These are phyloP conservation scores for Rhynchospora tenuis DNA, from an alignment of 176 grass and related monocot species.

Conservation along the genomic window DNA sequence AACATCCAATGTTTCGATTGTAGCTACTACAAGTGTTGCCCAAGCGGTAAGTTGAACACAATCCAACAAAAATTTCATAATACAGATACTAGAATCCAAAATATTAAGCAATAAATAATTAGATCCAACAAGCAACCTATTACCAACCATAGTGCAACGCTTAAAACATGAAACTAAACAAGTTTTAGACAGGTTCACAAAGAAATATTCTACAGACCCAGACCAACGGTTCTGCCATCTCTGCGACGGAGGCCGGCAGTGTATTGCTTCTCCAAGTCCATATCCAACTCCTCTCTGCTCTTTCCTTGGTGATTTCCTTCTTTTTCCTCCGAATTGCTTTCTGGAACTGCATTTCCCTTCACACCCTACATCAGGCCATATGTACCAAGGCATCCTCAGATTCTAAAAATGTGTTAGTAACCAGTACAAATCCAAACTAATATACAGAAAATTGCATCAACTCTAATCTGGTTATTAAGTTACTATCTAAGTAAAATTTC, in stretches of 20 bases:
- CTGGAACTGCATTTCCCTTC: slow-evolving; percentile 48
- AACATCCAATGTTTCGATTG: neutral
- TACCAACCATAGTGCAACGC: neutral
- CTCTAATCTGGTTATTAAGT: neutral
- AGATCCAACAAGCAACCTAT: slow-evolving; percentile 5
- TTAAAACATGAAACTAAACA: neutral
- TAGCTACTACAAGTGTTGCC: neutral
- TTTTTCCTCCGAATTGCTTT: slow-evolving; percentile 25
- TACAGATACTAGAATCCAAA: neutral
- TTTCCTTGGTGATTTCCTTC: slow-evolving; percentile 46
- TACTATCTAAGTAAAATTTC: neutral
- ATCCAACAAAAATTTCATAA: neutral
- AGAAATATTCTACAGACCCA: slow-evolving; percentile 53
- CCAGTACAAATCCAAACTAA: slow-evolving; percentile 24
- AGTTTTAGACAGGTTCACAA: neutral
- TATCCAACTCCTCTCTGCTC: slow-evolving; percentile 85
- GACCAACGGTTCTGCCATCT: slow-evolving; percentile 92
- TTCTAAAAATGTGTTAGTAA: slow-evolving; percentile 92
- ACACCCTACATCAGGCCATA: slow-evolving; percentile 91
- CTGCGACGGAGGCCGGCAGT: slow-evolving; percentile 76
- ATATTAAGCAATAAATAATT: neutral
- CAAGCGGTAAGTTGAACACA: neutral
- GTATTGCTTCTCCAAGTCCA: slow-evolving; percentile 93
- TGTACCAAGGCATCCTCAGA: slow-evolving; percentile 98
- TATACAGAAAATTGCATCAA: neutral